These are phyloP conservation scores for Aspergillus puulaauensis DNA, from an alignment of 2,329 filamentous ascomycete genomes.

Conservation along the genomic window DNA sequence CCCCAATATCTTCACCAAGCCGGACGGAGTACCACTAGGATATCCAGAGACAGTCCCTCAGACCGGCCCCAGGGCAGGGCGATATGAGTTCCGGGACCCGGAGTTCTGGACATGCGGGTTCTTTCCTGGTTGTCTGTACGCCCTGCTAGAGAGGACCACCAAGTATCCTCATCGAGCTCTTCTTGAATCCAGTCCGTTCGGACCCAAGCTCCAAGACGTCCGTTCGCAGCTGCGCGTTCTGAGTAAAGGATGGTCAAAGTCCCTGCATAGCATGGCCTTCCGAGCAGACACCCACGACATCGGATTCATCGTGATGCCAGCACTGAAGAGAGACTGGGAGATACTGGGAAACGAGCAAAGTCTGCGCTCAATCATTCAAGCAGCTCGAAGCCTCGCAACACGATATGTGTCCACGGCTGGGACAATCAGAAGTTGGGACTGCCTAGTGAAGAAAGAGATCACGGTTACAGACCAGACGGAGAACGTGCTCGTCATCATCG, in stretches of 20 bases:
- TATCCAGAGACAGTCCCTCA: constrained; percentile 14
- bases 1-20: not conserved
- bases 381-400: constrained; percentile 28
- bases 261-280: constrained; percentile 16
- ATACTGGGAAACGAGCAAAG: constrained; percentile 30
- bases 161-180: not conserved
- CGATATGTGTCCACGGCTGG: constrained; percentile 37
- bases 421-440: constrained; percentile 39
- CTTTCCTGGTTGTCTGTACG: constrained; percentile 20
- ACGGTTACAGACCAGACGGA: constrained; percentile 33
- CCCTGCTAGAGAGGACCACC: constrained; percentile 16
- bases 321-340: constrained; percentile 50
- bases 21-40: not conserved
- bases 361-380: constrained; percentile 13
- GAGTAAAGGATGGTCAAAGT: constrained; percentile 15
- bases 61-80: constrained; percentile 10
- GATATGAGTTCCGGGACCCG: constrained; percentile 15
- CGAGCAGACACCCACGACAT: constrained; percentile 56
- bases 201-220: not conserved
- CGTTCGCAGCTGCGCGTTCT: constrained; percentile 12
- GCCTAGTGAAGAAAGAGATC: constrained; percentile 14
- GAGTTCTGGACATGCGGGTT: constrained; percentile 27
- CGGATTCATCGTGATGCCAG: constrained; percentile 54
- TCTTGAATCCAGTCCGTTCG: not conserved
- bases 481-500: constrained; percentile 45